These are phyloP conservation scores for Melaleuca quinquenervia DNA, from an alignment of 345 rosid genomes.

Conservation along the genomic window DNA sequence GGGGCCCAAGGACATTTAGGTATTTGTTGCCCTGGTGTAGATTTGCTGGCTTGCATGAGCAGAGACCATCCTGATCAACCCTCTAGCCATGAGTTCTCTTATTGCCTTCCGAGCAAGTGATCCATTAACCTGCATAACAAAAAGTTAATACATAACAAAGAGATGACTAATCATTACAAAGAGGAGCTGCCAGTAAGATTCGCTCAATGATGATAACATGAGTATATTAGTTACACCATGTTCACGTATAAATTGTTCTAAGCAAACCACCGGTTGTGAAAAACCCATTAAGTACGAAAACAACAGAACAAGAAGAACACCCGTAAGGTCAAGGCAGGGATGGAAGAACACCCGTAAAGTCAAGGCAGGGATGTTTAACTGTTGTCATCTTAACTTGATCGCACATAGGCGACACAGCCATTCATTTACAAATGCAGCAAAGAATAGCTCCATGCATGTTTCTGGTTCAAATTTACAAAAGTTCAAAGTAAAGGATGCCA, in stretches of 20 bases:
- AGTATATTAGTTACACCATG: not conserved
- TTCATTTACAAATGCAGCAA: not conserved
- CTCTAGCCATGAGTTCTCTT: slow-evolving; percentile 74
- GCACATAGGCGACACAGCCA: not conserved
- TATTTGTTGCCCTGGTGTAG: slow-evolving; percentile 68
- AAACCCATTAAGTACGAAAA: not conserved
- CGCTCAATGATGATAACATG: not conserved
- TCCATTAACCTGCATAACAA: slow-evolving; percentile 40
- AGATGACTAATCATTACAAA: not conserved
- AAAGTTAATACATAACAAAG: no score
- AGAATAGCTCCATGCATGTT: not conserved
- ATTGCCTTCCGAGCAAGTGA: slow-evolving; percentile 71
- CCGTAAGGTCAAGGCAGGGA: not conserved
- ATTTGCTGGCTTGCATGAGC: slow-evolving; percentile 81
- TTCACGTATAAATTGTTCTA: not conserved
- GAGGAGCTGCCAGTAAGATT: not conserved
- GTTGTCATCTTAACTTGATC: not conserved
- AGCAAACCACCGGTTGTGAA: not conserved
- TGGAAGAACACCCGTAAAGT: not conserved
- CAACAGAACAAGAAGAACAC: not conserved
- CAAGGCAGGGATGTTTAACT: not conserved
- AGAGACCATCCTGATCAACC: slow-evolving; percentile 61
- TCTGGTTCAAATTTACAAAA: not conserved
- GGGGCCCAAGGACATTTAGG: slow-evolving; percentile 10
- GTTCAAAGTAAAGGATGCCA: not conserved